Percentiles rank a stretch among this genome's conserved stretches.
Conservation (phyloP, 2,329 filamentous ascomycete species). For the Neurospora sp. region DNA sequence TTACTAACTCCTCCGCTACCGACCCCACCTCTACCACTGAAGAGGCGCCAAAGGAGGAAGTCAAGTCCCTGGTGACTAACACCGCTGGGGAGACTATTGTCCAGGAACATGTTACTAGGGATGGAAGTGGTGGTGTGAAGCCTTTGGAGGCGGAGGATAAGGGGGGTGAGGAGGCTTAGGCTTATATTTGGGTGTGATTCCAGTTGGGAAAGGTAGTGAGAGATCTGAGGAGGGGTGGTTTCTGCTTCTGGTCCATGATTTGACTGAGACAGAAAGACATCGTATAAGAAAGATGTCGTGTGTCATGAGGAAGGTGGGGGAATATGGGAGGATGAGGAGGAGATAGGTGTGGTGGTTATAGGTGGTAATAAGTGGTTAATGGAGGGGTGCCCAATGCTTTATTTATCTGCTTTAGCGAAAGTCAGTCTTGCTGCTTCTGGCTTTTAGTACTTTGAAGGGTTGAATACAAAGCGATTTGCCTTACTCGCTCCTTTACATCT, state of each 20-base stretch:
- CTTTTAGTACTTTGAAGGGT: not conserved
- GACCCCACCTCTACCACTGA: not conserved
- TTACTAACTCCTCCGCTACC: not conserved
- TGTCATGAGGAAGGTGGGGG: no score
- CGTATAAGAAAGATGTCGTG: not conserved
- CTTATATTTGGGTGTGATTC: not conserved
- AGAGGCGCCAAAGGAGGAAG: slow-evolving; percentile 7
- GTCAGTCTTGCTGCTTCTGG: not conserved
- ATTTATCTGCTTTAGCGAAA: not conserved
- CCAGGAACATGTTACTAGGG: slow-evolving; percentile 26
- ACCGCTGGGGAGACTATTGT: slow-evolving; percentile 35
- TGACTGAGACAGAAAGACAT: not conserved
- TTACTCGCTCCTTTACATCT: not conserved
- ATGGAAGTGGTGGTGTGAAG: slow-evolving; percentile 11
- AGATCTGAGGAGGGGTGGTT: no score
- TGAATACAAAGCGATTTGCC: not conserved
- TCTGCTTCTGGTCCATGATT: no score
- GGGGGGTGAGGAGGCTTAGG: not conserved
- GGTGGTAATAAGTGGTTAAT: not conserved
- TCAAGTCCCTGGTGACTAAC: slow-evolving; percentile 31
- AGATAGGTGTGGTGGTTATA: no score
- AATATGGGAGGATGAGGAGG: no score
- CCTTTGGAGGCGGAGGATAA: not conserved
- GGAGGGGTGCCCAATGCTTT: not conserved
- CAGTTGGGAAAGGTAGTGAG: not conserved